Evolutionary conservation across 257 asterid genomes (phyloP), one percentile per base, ranked within the genome.

Genomic region (Mitragyna speciosa): DNA sequence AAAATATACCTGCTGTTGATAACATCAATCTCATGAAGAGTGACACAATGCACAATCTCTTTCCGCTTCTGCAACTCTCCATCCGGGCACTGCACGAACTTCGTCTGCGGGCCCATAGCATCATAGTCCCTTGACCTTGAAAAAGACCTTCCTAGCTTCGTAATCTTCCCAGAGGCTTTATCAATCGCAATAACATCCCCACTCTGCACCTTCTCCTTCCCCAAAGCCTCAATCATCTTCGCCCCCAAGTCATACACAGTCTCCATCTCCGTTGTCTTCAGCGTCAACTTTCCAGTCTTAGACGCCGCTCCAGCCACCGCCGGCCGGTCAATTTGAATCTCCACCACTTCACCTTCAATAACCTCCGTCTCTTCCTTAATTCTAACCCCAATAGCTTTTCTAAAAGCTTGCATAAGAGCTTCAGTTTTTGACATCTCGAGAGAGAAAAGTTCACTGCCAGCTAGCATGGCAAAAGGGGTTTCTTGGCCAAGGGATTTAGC

Each of bases 41-140:
- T 91, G 15, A 93, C 96, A 12, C 97, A 95, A 88, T 95, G 99
- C 86, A 95, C 96, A 64, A 95, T 91, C 84, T 95, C 99, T 89
- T 93, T 95, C 88, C 99, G 82, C 93, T 93, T 95, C 91, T 95
- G 98, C 88, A 95, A 80, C 88, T 95, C 99, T n/a, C 98, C 98
- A 66, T 93, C 98, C 0, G 98, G 99, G 84, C 98, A 95, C 85
- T 95, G 96, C 84, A 95, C 98, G 61, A 95, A 95, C 89, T 93
- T 95, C 0, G 98, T 93, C 77, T 92, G 98, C 0, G 99, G 93
- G 63, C 98, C 98, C 96, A 92, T 87, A 7, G 99, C 98, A 84
- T 93, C 97, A n/a, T 95, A 95, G 64, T 95, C 98, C 87, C 95
- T 72, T 2, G 97, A 90, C 91, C 99, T 81, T 11, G 97, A 88